phyloP scores from a whole-genome alignment of 192 early-diverging fungal species.

The Coemansia sp. region DNA sequence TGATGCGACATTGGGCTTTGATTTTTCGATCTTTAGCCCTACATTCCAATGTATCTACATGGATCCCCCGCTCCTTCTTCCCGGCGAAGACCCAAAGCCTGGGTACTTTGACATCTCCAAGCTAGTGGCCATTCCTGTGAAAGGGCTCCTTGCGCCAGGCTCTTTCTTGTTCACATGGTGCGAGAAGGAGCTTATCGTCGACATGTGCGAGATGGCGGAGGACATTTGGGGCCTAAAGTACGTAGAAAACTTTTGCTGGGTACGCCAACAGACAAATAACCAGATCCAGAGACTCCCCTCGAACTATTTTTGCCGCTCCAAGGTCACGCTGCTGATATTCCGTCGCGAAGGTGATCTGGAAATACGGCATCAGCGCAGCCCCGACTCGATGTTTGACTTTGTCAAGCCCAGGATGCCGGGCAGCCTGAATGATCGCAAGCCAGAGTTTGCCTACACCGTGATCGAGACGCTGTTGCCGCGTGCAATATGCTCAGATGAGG shows the following conservation, averaged over 20 bases:
- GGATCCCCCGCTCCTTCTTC: conserved; percentile 81
- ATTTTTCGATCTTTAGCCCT: conserved; percentile 57
- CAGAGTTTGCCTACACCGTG: conserved; percentile 78
- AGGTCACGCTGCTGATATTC: conserved; percentile 87
- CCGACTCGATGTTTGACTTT: conserved; percentile 96
- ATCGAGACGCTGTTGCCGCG: conserved; percentile 91
- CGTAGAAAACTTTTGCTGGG: conserved; percentile 97
- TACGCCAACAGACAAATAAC: conserved; percentile 83
- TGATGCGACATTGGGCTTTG: conserved; percentile 27
- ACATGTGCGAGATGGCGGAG: conserved; percentile 72
- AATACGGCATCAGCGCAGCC: conserved; percentile 88
- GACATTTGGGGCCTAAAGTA: conserved; percentile 84
- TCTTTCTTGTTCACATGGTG: conserved; percentile 95
- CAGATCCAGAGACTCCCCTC: conserved; percentile 68
- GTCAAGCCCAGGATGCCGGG: conserved; percentile 69
- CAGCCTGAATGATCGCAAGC: conserved; percentile 67
- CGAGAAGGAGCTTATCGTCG: conserved; percentile 89
- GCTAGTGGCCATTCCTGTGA: conserved; percentile 52
- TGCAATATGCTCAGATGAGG: conserved; percentile 64
- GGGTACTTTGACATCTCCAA: conserved; percentile 35
- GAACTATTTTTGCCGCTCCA: conserved; percentile 83
- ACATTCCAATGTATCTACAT: conserved; percentile 85
- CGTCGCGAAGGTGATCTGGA: conserved; percentile 89
- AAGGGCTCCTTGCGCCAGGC: conserved; percentile 63
- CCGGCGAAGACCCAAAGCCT: conserved; percentile 29